Evolutionary conservation across 352 stramenopile genomes (phyloP), one percentile per base, ranked within the genome.

Genomic region (Pythium dissotocum): DNA sequence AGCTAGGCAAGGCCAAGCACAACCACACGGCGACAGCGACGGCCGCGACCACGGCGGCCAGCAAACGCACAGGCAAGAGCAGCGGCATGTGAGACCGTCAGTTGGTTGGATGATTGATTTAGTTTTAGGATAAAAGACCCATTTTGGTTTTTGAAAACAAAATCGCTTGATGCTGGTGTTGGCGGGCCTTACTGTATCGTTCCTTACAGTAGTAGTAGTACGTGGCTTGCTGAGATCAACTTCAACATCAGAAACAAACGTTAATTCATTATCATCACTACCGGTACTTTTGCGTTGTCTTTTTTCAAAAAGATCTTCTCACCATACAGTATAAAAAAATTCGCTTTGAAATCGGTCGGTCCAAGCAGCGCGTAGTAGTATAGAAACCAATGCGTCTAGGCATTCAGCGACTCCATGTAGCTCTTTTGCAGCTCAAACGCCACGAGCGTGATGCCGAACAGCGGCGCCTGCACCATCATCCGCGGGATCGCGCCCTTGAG

Each of bases 341-440:
- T 24, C 21, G 0, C 21, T 24, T 0, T 24, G 21, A 24, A 24
- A 24, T 24, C 21, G 21, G 21, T 36, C 28, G n/a, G 21, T 54
- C 18, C 30, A 24, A 38, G 21, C 21, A 24, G 21, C 21, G 21
- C 21, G 21, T 24, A 24, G 21, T 24, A 24, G 21, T 24, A 24
- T 24, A 24, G 21, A 24, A 24, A 24, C 21, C 21, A 28, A 40
- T 24, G 12, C 18, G n/a, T 55, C 38, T 68, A 69, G 33, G 65
- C 65, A 61, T 61, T 60, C 58, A 58, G 63, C 21, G 75, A 81
- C 67, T 90, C 74, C 78, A 96, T 93, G 76, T 95, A 96, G 64
- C 83, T 87, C 76, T 97, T 97, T 71, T 95, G 87, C 52, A 96
- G 69, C 69, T 97, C 89, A 67, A 96, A 97, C 4, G 88, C 85